Conservation (phyloP, 495 filamentous ascomycete species). For the Choiromyces venosus region DNA sequence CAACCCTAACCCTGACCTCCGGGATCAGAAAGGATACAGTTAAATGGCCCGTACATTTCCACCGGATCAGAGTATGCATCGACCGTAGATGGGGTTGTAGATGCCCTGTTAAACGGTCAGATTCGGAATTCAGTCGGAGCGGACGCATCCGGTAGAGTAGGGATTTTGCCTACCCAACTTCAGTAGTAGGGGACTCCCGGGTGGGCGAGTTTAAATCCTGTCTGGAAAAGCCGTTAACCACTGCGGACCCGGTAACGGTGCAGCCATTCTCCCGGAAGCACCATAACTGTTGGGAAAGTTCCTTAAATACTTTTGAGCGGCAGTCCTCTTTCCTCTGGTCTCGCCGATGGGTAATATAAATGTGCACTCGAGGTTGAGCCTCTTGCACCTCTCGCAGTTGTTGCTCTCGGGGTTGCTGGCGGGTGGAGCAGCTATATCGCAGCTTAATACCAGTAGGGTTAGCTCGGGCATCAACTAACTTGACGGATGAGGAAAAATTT, state of each 20-base stretch:
- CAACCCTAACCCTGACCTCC: neutral
- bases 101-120: slow-evolving; percentile 12
- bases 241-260: too few species aligned
- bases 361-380: slow-evolving; percentile 25
- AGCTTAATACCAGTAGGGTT: slow-evolving; percentile 13
- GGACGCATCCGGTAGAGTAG: neutral
- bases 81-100: neutral
- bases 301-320: slow-evolving; percentile 3
- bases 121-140: neutral
- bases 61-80: slow-evolving; percentile 22
- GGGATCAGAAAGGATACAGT: neutral
- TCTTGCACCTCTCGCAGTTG: slow-evolving; percentile 27
- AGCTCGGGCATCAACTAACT: neutral
- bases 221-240: slow-evolving; percentile 12
- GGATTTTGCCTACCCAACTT: slow-evolving; percentile 10
- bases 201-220: slow-evolving; percentile 29
- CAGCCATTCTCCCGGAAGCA: slow-evolving; percentile 1
- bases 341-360: slow-evolving; percentile 30
- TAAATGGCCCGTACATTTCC: slow-evolving; percentile 25
- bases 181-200: slow-evolving; percentile 21
- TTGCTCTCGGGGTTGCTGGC: slow-evolving; percentile 14
- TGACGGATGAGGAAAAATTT: neutral
- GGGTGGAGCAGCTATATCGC: slow-evolving; percentile 22
- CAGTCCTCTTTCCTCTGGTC: slow-evolving; percentile 28
- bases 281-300: too few species aligned